Evolutionary conservation across 495 filamentous ascomycete species (phyloP), one percentile per base, ranked within the genome.

Genomic region (Aspergillus affinis): DNA sequence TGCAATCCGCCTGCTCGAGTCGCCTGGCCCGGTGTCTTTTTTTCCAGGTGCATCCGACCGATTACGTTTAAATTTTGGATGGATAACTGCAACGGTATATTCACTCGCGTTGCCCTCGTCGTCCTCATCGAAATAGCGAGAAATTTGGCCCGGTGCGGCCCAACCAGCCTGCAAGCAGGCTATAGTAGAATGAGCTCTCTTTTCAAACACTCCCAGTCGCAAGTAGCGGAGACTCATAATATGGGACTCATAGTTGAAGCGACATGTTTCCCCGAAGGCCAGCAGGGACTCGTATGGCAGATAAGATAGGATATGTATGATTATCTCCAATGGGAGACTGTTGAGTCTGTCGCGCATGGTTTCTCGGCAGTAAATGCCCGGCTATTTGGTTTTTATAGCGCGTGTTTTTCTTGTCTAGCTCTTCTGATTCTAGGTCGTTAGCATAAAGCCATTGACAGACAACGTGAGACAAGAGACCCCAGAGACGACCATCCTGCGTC

Each of bases 201-300:
- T 74, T 53, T 74, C 69, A 36, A 75, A 75, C 10, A 75, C 63
- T 29, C 67, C 72, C 29, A 77, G 46, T 27, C 72, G 69, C 4
- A 75, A 59, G 20, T 57, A 59, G 26, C 52, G 59, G 32, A 75
- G 60, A 49, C 65, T 71, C 32, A 68, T 58, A 19, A 65, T 61
- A 44, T 75, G 74, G 23, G 65, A 65, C 26, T 54, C 48, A 44
- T 73, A 66, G 54, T 69, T 71, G 12, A 52, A 44, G 32, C 64
- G 68, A 29, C 64, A 76, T 30, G 72, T 76, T 17, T 66, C 67
- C 19, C 71, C 75, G 55, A 75, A 75, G 27, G 66, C 20, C 12
- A 76, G 61, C 10, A 75, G 59, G 17, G 72, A 64, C 23, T 65
- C 44, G 46, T 73, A 63, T 18, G 74, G 63, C 18, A 78, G 67